Conservation (phyloP, 108 stramenopile genomes). For the Hondaea fermentalgiana region DNA sequence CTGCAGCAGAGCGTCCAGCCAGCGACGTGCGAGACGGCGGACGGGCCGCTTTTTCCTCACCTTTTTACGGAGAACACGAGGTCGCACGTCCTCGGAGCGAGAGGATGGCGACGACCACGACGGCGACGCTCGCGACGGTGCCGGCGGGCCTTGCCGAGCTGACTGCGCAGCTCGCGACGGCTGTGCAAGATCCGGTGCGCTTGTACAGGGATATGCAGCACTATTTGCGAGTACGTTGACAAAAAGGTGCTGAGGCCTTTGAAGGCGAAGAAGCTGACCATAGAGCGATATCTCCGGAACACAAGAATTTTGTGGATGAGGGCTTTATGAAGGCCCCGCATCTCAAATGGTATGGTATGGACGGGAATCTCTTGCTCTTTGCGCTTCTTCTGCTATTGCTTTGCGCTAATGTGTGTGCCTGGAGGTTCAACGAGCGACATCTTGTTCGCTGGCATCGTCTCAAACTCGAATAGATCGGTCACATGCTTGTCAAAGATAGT, state of each 20-base stretch:
- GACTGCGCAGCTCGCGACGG: not conserved
- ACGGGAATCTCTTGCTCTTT: not conserved
- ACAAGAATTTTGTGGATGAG: not conserved
- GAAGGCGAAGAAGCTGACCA: not conserved
- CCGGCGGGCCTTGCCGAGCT: not conserved
- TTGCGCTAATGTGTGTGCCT: not conserved
- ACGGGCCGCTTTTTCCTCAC: no score
- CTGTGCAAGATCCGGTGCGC: not conserved
- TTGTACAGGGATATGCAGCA: not conserved
- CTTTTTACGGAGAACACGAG: no score
- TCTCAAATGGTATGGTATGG: not conserved
- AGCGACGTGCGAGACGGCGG: no score
- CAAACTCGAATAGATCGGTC: not conserved
- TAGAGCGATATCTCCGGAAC: not conserved
- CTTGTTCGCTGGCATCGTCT: not conserved
- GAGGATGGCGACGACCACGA: no score
- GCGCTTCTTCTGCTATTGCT: not conserved
- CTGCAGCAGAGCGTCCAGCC: no score
- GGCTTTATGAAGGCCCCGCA: not conserved
- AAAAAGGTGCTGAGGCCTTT: no score
- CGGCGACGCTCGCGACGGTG: no score
- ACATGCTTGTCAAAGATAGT: no score
- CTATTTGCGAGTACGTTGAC: not conserved
- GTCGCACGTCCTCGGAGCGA: no score
- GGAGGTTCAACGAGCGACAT: not conserved